Base-by-base conservation (phyloP, 2,329 filamentous ascomycete genomes). In the Colletotrichum spinosum region DNA sequence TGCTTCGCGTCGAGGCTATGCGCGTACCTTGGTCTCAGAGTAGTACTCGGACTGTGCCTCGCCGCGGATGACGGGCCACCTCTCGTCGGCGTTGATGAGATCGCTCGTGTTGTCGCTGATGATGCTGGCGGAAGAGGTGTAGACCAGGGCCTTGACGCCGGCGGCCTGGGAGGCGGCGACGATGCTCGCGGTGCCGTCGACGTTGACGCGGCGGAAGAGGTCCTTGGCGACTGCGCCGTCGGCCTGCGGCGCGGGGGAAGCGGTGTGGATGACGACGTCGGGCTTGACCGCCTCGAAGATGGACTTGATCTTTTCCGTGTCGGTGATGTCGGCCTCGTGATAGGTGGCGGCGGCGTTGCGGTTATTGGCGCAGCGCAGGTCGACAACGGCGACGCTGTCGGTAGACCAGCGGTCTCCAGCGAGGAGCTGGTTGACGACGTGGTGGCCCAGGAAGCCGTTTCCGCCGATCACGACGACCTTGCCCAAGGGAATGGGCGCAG, bases 261-360 rank as follows among this genome's bases (percentile, higher is more conserved):
- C 96, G 2, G 94, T 97, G 79, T 99, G 95, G 73, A 98, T 90
- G 55, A 99, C 93, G 12, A 97, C 87, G 74, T 94, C 89, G 17
- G 95, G 94, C 72, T 86, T 86, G 59, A 89, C 83, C 68, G 88
- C 82, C 38, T 84, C 77, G 72, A 98, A 89, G 49, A 93, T 80
- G 42, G 84, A 81, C 45, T 86, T 76, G 68, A 96, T 83, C 67
- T 83, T 84, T 59, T 83, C 81, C 15, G 80, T 74, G 68, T 92
- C 88, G 59, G 92, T 94, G 75, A 96, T 93, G 78, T 95, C 92
- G 75, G 88, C 91, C 71, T 93, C 89, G 76, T 88, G 85, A 81
- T 96, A 96, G 57, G 83, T 81, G 52, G 83, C 81, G 60, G 80
- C 81, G 41, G 80, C 77, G 64, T 83, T 87, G 78, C 90, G 87